A percentile compares a stretch with the other conserved stretches of the same genome.
Evolutionary conservation across 768 basidiomycete genomes (phyloP).

Genomic region (Pholiota microspora): DNA sequence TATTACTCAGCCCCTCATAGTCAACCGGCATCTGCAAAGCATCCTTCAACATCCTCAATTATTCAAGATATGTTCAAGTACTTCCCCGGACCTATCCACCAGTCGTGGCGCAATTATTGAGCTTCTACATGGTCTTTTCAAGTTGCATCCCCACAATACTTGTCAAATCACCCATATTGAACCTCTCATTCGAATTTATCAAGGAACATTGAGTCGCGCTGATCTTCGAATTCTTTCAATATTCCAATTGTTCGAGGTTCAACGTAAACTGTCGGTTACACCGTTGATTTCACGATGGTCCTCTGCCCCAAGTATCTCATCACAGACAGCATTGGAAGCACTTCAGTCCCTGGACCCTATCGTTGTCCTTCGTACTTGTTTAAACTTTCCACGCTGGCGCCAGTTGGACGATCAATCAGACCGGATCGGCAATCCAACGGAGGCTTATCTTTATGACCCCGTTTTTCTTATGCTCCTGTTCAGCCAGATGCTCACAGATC

Average conservation of each 20-base stretch:
- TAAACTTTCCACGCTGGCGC: constrained; percentile 69
- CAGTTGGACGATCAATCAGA: constrained; percentile 37
- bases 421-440: constrained; percentile 24
- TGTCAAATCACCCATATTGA: constrained; percentile 85
- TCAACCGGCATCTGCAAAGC: constrained; percentile 75
- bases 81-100: constrained; percentile 19
- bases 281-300: constrained; percentile 71
- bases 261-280: constrained; percentile 63
- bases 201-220: constrained; percentile 62
- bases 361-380: constrained; percentile 66
- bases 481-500: constrained; percentile 60
- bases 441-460: constrained; percentile 71
- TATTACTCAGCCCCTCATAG: constrained; percentile 54
- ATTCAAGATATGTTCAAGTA: constrained; percentile 38
- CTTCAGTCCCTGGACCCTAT: constrained; percentile 69
- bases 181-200: constrained; percentile 72
- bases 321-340: constrained; percentile 56
- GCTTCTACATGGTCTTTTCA: constrained; percentile 68
- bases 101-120: constrained; percentile 47
- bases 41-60: constrained; percentile 72
- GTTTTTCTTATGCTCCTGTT: constrained; percentile 70
- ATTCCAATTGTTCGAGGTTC: constrained; percentile 74
- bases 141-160: constrained; percentile 75
- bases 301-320: constrained; percentile 37
- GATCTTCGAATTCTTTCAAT: constrained; percentile 73